A percentile compares a stretch with the other conserved stretches of the same genome.
Evolutionary conservation across 331 rosid species (phyloP).

Genomic region (Cydonia oblonga): DNA sequence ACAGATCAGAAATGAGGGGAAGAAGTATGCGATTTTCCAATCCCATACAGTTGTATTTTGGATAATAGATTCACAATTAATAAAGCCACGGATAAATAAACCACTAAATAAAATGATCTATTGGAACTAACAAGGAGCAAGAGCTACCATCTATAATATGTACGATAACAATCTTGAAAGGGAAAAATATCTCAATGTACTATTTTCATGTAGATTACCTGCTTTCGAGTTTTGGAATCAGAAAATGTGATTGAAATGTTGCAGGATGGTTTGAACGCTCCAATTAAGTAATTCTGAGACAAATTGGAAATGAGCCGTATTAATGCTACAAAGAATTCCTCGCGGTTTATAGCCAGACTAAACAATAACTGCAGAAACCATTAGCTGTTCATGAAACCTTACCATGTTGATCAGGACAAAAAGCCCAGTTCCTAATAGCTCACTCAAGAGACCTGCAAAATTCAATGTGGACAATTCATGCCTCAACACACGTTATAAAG

Average conservation of each 20-base stretch:
- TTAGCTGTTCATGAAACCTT: background rate
- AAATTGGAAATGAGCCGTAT: background rate
- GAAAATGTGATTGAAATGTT: conserved; percentile 54
- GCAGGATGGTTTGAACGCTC: conserved; percentile 96
- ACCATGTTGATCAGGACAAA: conserved; percentile 21
- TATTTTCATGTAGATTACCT: conserved; percentile 30
- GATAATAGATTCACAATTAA: background rate
- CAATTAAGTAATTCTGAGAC: conserved; percentile 63
- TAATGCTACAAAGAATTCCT: background rate
- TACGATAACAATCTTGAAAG: background rate
- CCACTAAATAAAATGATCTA: background rate
- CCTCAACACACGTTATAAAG: background rate
- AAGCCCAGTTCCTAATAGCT: background rate
- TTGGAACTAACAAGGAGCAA: background rate
- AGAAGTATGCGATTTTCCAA: background rate
- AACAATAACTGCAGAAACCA: background rate
- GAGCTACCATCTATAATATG: background rate
- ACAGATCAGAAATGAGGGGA: background rate
- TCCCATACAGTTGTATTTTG: background rate
- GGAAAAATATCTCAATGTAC: background rate
- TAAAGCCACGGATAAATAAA: background rate
- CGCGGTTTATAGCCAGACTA: background rate
- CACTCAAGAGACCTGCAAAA: conserved; percentile 20
- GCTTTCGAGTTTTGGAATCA: conserved; percentile 83
- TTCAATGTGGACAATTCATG: background rate